Conservation (phyloP, 2,329 filamentous ascomycete genomes). For the Amesomyces nigricolor region DNA sequence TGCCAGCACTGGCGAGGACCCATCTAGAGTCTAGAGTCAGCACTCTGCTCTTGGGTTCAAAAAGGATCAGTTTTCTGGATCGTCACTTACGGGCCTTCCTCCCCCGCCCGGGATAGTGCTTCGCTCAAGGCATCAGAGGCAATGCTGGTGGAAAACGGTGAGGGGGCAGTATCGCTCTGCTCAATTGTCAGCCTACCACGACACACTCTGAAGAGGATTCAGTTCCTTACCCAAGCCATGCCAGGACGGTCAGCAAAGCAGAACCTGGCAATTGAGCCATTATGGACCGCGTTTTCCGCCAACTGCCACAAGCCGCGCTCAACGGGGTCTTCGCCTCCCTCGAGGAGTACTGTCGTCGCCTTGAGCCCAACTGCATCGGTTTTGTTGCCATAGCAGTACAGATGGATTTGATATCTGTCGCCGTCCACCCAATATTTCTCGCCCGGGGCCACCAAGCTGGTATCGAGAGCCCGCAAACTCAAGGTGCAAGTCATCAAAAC, state of each 20-base stretch:
- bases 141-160: constrained; percentile 88
- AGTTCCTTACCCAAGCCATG: constrained; percentile 58
- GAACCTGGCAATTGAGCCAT: constrained; percentile 79
- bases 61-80: no score
- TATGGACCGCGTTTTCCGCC: constrained; percentile 67
- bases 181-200: background rate
- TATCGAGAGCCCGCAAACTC: constrained; percentile 73
- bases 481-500: constrained; percentile 75
- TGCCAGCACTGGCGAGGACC: constrained; percentile 79
- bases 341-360: constrained; percentile 76
- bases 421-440: constrained; percentile 74
- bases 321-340: constrained; percentile 74
- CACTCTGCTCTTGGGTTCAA: background rate
- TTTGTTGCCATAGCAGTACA: constrained; percentile 76
- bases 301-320: constrained; percentile 76
- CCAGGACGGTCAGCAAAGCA: constrained; percentile 96
- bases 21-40: constrained; percentile 40
- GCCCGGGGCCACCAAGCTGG: constrained; percentile 67
- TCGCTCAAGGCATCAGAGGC: constrained; percentile 85
- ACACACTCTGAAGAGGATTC: no score
- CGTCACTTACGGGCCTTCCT: constrained; percentile 61
- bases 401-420: constrained; percentile 78
- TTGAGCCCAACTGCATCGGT: constrained; percentile 49
- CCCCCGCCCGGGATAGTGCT: constrained; percentile 71
- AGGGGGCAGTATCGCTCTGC: constrained; percentile 78